A percentile compares a stretch with the other conserved stretches of the same genome.
Evolutionary conservation across 305 asterid species (phyloP).

Genomic region (Ajuga reptans): DNA sequence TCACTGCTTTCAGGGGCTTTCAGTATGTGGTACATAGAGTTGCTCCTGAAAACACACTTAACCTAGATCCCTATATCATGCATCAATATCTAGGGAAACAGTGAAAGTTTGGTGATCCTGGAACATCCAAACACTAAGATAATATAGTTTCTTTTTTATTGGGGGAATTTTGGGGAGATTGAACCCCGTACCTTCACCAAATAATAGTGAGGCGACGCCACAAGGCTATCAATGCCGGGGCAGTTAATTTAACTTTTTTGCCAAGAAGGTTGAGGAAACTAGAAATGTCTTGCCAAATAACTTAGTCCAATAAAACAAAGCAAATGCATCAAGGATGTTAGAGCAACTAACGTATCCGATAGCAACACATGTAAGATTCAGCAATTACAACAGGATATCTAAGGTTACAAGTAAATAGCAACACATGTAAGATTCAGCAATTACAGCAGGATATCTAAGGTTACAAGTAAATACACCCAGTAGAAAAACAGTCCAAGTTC

Average conservation of each 20-base stretch:
- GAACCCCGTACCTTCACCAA: too few relatives aligned
- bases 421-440: slow-evolving; percentile 11
- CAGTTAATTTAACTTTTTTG: not conserved
- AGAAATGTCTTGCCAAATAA: not conserved
- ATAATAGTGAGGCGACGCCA: too few relatives aligned
- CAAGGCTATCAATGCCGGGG: too few relatives aligned
- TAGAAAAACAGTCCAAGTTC: slow-evolving; percentile 12
- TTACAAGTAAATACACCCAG: slow-evolving; percentile 15
- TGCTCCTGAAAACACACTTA: not conserved
- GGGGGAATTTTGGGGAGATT: too few relatives aligned
- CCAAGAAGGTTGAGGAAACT: not conserved
- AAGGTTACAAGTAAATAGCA: slow-evolving; percentile 7
- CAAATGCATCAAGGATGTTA: slow-evolving; percentile 8
- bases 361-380: slow-evolving; percentile 10
- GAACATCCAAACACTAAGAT: not conserved
- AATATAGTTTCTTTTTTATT: too few relatives aligned
- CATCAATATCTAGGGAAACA: not conserved
- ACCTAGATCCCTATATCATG: not conserved
- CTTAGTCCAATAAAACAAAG: not conserved
- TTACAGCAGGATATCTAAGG: not conserved
- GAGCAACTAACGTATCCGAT: not conserved
- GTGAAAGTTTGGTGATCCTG: not conserved
- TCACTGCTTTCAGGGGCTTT: not conserved
- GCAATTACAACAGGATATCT: not conserved
- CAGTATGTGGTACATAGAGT: not conserved